Percentiles rank a stretch among this genome's conserved stretches.
Conservation (phyloP, 805 yeast genomes). For the Candida arabinofermentans region DNA sequence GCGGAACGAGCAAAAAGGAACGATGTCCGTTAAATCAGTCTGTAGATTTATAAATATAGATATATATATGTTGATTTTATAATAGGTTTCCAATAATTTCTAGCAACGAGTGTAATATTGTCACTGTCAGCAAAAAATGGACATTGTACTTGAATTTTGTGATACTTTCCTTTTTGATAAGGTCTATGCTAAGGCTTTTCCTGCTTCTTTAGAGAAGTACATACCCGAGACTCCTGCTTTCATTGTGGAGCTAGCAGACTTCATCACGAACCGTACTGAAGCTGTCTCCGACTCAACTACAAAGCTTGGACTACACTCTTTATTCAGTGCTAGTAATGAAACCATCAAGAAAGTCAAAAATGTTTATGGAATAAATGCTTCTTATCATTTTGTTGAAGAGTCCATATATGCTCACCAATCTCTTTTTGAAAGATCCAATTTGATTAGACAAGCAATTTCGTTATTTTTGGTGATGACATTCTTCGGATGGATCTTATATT, state of each 20-base stretch:
- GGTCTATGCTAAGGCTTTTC: constrained; percentile 66
- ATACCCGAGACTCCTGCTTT: constrained; percentile 28
- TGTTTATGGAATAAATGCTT: constrained; percentile 37
- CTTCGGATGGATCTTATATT: constrained; percentile 85
- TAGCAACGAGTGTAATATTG: too few relatives aligned
- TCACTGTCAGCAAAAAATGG: too few relatives aligned
- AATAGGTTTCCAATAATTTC: too few relatives aligned
- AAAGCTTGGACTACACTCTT: constrained; percentile 27
- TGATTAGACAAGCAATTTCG: constrained; percentile 66
- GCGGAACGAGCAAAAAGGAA: not conserved
- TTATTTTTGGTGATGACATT: constrained; percentile 66
- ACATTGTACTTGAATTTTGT: constrained; percentile 76
- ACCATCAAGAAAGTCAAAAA: constrained; percentile 44
- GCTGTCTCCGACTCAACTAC: constrained; percentile 18
- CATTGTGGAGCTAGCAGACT: constrained; percentile 16
- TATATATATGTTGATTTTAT: too few relatives aligned
- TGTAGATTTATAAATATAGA: too few relatives aligned
- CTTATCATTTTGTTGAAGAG: constrained; percentile 56
- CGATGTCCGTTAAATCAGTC: not conserved
- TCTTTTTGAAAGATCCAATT: constrained; percentile 63
- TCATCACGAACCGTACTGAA: constrained; percentile 24
- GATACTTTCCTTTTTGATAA: constrained; percentile 76
- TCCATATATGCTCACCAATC: constrained; percentile 61
- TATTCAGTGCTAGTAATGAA: constrained; percentile 22
- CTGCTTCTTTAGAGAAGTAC: constrained; percentile 43